These are phyloP conservation scores for Sarocladiaceae sp. DNA, from an alignment of 2,329 filamentous ascomycete species.

Conservation along the genomic window DNA sequence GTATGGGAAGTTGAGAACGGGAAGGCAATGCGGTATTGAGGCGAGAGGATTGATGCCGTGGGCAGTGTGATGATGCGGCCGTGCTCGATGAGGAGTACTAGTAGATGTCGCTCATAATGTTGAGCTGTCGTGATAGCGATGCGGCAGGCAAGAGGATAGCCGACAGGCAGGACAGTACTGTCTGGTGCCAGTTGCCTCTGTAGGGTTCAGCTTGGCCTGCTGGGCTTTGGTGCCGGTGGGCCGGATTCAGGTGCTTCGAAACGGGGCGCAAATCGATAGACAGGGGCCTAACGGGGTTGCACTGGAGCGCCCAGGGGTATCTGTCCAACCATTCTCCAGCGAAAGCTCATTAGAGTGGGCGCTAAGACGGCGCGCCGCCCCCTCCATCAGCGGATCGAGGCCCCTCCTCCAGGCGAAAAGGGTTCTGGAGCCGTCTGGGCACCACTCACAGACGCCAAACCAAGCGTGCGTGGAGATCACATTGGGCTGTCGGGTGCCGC, in stretches of 20 bases:
- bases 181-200: too few species aligned
- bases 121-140: neutral
- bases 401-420: neutral
- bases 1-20: neutral
- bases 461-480: neutral
- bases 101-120: neutral
- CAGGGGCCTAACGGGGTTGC: too few species aligned
- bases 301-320: neutral
- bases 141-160: neutral
- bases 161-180: too few species aligned
- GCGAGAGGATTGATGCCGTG: neutral
- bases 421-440: constrained; percentile 4
- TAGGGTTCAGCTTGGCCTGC: constrained; percentile 1
- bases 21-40: neutral
- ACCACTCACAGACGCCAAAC: constrained; percentile 9
- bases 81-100: too few species aligned
- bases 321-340: neutral
- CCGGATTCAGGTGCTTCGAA: neutral
- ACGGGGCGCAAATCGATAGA: constrained; percentile 3
- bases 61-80: neutral
- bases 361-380: neutral
- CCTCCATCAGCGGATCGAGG: neutral
- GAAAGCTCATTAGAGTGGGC: neutral
- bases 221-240: neutral
- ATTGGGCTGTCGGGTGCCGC: constrained; percentile 3